Percentiles rank a stretch among this genome's conserved stretches.
phyloP scores from a whole-genome alignment of 2,329 filamentous ascomycete genomes.

The Curvularia hawaiiensis region DNA sequence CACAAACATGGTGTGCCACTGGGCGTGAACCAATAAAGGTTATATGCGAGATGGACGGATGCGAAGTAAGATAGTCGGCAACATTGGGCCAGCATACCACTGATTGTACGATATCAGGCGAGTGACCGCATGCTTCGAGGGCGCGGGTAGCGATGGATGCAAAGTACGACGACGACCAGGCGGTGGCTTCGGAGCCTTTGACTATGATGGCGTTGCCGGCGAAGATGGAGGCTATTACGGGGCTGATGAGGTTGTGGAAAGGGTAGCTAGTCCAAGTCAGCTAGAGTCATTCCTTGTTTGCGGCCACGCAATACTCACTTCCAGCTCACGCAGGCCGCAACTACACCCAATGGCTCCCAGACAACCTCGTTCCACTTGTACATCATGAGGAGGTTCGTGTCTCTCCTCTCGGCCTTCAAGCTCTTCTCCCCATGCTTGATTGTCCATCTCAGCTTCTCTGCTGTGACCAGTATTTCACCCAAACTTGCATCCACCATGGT shows the following conservation, averaged over 20 bases:
- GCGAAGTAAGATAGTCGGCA: slow-evolving; percentile 81
- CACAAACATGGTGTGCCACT: slow-evolving; percentile 86
- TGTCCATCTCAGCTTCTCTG: slow-evolving; percentile 94
- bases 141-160: slow-evolving; percentile 77
- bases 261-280: slow-evolving; percentile 47
- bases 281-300: not conserved
- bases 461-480: slow-evolving; percentile 92
- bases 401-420: slow-evolving; percentile 71
- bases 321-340: slow-evolving; percentile 93
- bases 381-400: slow-evolving; percentile 90
- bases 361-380: slow-evolving; percentile 92
- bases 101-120: slow-evolving; percentile 80
- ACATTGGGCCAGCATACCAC: slow-evolving; percentile 87
- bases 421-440: slow-evolving; percentile 87
- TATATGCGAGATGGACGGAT: slow-evolving; percentile 82
- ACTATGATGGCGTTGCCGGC: slow-evolving; percentile 90
- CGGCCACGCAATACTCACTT: slow-evolving; percentile 66
- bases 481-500: slow-evolving; percentile 93
- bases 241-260: slow-evolving; percentile 93
- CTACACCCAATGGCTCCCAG: slow-evolving; percentile 92
- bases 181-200: slow-evolving; percentile 94
- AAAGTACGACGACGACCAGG: slow-evolving; percentile 89
- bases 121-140: slow-evolving; percentile 80
- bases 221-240: slow-evolving; percentile 88
- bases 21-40: slow-evolving; percentile 94